Conservation (phyloP, 441 rosid species). For the Pelargonium citronellum region DNA sequence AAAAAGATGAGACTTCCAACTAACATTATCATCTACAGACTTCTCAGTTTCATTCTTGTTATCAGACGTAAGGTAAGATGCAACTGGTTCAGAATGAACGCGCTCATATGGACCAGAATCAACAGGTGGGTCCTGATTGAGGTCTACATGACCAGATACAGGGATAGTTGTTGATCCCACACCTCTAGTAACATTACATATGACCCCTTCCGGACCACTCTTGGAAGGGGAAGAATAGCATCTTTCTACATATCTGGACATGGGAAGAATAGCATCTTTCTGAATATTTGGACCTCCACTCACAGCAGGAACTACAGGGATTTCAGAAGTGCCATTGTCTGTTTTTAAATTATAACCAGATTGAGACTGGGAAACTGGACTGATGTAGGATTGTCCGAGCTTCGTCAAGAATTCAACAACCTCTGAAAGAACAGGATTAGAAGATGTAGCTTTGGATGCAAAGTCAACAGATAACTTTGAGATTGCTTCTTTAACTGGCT, state of each 20-base stretch:
- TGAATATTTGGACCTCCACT: constrained; percentile 21
- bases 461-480: constrained; percentile 49
- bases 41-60: constrained; percentile 25
- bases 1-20: constrained; percentile 18
- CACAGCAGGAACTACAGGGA: constrained; percentile 19
- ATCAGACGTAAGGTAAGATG: neutral
- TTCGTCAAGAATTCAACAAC: constrained; percentile 45
- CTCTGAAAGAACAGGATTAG: constrained; percentile 39
- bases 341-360: constrained; percentile 23
- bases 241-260: no score
- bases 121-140: constrained; percentile 27
- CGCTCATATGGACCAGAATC: constrained; percentile 16
- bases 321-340: constrained; percentile 13
- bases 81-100: no score
- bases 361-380: constrained; percentile 18
- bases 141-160: constrained; percentile 21
- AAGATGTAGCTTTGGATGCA: constrained; percentile 43
- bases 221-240: constrained; percentile 9
- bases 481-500: constrained; percentile 45
- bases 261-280: constrained; percentile 9
- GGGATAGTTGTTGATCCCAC: constrained; percentile 14
- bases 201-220: constrained; percentile 20
- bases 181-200: constrained; percentile 16
- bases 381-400: constrained; percentile 34
- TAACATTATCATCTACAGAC: constrained; percentile 17